Evolutionary conservation across 2,329 filamentous ascomycete genomes (phyloP), one percentile per base, ranked within the genome.

Genomic region (Emergomyces orientalis): DNA sequence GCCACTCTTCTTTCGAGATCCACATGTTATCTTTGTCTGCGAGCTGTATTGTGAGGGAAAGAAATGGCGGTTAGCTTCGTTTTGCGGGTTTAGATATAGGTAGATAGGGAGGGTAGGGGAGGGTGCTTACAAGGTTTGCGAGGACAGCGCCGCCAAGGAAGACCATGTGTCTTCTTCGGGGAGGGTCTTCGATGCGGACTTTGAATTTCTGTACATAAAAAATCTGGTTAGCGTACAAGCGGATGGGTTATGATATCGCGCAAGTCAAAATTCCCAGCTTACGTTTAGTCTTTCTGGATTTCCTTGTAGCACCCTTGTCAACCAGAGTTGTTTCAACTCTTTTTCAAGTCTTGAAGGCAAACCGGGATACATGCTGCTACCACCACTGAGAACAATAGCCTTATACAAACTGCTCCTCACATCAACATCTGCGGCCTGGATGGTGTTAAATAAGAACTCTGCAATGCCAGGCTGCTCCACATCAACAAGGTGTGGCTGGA

Each of bases 1-100:
- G 85, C 94, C 94, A 99, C 78, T 99, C 94, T 72, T 89, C 84
- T 82, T 96, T 96, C 69, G 88, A 89, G 72, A 99, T 92, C 94
- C 94, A 99, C 94, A 97, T 97, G 75, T 88, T 89, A 76, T 97
- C 91, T 80, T 97, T 97, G 79, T 97, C 92, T 55, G 94, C 92
- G 89, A 99, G 97, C 82, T 84, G 64, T 45, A 41, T 47, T 59
- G 22, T 47, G 25, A 56, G 9, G 19, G 45, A 62, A 67, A 63
- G 65, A 65, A 25, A 43, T 54, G n/a, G 37, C 30, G 30, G 45
- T 59, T 27, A 56, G 49, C n/a, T 22, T 47, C 25, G 7, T 11
- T 25, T 25, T 39, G 14, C 34, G 51, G 51, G 47, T 51, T 58
- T 59, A 34, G 59, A 56, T 51, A 22, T 45, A 45, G 17, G 19